Evolutionary conservation across 768 basidiomycete species (phyloP), one percentile per base, ranked within the genome.

Genomic region (Hygrocybe coccinea): DNA sequence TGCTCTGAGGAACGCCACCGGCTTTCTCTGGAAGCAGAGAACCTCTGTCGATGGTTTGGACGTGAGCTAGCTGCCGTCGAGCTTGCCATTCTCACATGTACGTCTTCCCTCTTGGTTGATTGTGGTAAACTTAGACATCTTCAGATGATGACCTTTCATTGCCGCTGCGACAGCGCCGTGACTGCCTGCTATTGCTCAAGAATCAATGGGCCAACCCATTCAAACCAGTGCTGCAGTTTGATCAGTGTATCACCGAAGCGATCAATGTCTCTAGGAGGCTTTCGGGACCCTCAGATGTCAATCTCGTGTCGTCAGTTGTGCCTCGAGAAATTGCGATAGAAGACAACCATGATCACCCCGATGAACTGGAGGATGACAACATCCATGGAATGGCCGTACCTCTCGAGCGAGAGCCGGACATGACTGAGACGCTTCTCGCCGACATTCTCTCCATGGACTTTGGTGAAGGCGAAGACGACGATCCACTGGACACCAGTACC

Each of bases 1-100:
- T 74, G 71, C 45, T 2, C 19, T 2, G 73, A 75, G 52, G 71
- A 75, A 56, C 52, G 50, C 10, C 29, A 22, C 0, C 60, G 65
- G 1, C 56, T 74, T 0, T 61, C 56, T 0, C 3, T 39, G 0
- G 71, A 75, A 51, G 65, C 67, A 0, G 67, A 71, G 35, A 74
- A 76, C 25, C 59, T n/a, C n/a, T n/a, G n/a, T n/a, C n/a, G n/a
- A n/a, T n/a, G n/a, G n/a, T n/a, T n/a, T n/a, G n/a, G n/a, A 0
- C 44, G 56, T 3, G 71, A 75, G 47, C 51, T 76, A 0, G 45
- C 55, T 0, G 64, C 65, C 0, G 52, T 72, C 0, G 68, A 66
- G 35, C 29, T 62, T 24, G 66, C 66, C 0, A 12, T 69, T 0
- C 35, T 44, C 7, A 22, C 21, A 24, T 24, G 9, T 29, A 25